A percentile compares a stretch with the other conserved stretches of the same genome.
These are phyloP conservation scores for Trichocladium uniseriatum DNA, from an alignment of 495 filamentous ascomycete species.

Conservation along the genomic window DNA sequence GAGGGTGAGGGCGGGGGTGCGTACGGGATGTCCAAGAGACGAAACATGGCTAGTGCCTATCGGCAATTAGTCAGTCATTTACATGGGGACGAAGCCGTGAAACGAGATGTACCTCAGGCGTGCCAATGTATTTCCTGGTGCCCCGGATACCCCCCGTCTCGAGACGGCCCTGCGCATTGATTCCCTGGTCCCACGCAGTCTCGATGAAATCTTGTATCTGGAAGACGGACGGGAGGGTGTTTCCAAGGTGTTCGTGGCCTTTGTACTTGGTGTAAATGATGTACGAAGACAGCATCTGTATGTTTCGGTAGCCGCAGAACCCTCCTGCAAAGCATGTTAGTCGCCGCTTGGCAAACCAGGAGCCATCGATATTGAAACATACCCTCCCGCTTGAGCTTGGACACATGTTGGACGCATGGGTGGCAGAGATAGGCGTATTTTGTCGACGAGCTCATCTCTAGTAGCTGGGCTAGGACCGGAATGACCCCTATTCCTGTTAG, in stretches of 20 bases:
- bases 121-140: constrained; percentile 93
- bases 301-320: constrained; percentile 97
- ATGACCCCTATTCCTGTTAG: constrained; percentile 49
- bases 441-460: constrained; percentile 54
- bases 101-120: constrained; percentile 59
- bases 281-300: constrained; percentile 85
- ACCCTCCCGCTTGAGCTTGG: constrained; percentile 66
- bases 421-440: constrained; percentile 72
- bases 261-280: constrained; percentile 48
- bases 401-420: constrained; percentile 65
- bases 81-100: background rate
- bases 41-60: constrained; percentile 74
- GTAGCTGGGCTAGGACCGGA: constrained; percentile 60
- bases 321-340: constrained; percentile 43
- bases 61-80: background rate
- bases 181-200: constrained; percentile 77
- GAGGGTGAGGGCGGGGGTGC: too few species aligned
- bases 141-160: constrained; percentile 84
- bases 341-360: background rate
- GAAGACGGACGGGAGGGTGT: constrained; percentile 66
- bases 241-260: constrained; percentile 51
- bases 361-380: background rate
- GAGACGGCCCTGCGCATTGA: constrained; percentile 59
- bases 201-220: constrained; percentile 85
- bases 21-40: constrained; percentile 49